Evolutionary conservation across 2,329 filamentous ascomycete species (phyloP).

Genomic region (Rhexocercosporidium sp.): DNA sequence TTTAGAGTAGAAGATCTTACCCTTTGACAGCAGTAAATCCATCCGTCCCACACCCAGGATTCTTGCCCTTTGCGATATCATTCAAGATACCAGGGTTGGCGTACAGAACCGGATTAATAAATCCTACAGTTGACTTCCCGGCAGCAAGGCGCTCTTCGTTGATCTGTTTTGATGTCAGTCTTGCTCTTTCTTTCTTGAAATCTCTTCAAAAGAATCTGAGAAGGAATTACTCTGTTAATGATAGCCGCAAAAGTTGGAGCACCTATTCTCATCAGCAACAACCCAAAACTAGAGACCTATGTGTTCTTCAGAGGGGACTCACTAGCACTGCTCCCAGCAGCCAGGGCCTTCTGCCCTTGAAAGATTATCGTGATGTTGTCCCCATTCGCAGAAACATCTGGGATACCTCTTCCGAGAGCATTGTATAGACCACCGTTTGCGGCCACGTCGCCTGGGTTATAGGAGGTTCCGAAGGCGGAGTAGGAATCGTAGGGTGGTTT

Average conservation of each 20-base stretch:
- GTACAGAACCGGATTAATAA: constrained; percentile 50
- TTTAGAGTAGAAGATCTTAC: constrained; percentile 36
- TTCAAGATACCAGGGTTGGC: constrained; percentile 36
- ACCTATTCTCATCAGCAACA: not conserved
- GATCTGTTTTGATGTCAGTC: constrained; percentile 40
- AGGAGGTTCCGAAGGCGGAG: constrained; percentile 4
- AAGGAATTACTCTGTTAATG: constrained; percentile 52
- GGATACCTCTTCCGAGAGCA: constrained; percentile 43
- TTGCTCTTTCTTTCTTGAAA: not conserved
- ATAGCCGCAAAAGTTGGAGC: constrained; percentile 61
- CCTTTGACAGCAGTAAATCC: constrained; percentile 39
- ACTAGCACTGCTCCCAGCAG: constrained; percentile 58
- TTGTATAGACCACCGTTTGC: constrained; percentile 23
- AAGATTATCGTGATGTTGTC: constrained; percentile 54
- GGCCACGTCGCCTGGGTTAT: constrained; percentile 44
- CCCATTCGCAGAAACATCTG: constrained; percentile 58
- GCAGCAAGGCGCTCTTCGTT: constrained; percentile 63
- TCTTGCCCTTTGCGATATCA: constrained; percentile 45
- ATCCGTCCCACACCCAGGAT: constrained; percentile 44
- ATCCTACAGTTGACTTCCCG: constrained; percentile 51
- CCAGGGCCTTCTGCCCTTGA: constrained; percentile 41
- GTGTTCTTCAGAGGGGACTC: constrained; percentile 7
- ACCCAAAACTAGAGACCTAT: not conserved
- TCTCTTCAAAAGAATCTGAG: not conserved
- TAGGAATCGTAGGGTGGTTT: constrained; percentile 15